These are phyloP conservation scores for Ormosia semicastrata DNA, from an alignment of 306 rosid genomes.

Conservation along the genomic window DNA sequence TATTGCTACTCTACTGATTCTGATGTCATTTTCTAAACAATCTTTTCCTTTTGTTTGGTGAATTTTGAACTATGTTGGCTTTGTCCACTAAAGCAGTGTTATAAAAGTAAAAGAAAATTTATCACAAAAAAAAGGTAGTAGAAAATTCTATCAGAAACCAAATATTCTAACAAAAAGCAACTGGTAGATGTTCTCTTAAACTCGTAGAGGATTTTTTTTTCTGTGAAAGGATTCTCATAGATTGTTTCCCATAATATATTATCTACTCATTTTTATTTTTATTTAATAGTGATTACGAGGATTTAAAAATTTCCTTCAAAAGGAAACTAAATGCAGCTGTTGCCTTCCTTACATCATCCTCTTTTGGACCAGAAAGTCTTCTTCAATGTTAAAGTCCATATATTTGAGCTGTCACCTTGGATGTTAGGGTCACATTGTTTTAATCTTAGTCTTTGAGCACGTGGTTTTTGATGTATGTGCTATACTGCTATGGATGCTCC, in stretches of 20 bases:
- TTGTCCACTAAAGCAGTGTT: background rate
- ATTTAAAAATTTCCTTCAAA: background rate
- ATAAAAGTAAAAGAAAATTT: background rate
- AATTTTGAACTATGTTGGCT: background rate
- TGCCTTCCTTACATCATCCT: background rate
- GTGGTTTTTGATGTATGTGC: background rate
- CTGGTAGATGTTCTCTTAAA: background rate
- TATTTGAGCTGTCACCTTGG: background rate
- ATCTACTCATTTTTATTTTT: background rate
- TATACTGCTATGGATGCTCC: background rate
- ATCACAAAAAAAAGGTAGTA: background rate
- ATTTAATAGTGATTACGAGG: background rate
- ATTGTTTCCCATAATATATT: background rate
- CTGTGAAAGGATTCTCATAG: background rate
- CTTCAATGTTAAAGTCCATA: background rate
- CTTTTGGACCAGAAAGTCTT: background rate
- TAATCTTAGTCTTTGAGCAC: background rate
- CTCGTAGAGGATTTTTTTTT: background rate
- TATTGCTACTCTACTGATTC: background rate
- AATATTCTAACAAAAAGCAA: background rate
- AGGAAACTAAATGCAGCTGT: background rate
- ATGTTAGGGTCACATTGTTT: background rate
- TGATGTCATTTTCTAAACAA: background rate
- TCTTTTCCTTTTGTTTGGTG: background rate
- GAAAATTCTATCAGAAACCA: background rate